Conservation (phyloP, 148 eudicot genomes). For the Drosera capensis region DNA sequence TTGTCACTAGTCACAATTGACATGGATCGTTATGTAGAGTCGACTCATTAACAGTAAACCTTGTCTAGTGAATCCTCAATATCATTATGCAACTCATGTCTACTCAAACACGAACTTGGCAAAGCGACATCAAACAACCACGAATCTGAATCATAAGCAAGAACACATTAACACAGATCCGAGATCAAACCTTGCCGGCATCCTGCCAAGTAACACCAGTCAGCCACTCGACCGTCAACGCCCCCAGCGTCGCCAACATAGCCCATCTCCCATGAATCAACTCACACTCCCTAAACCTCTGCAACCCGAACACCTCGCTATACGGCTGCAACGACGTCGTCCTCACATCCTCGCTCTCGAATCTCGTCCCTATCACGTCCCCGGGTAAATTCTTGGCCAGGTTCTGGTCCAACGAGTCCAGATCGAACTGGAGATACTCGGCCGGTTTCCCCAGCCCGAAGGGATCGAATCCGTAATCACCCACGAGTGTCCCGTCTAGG, state of each 20-base stretch:
- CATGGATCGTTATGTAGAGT: no score
- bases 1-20: no score
- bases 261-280: constrained; percentile 92
- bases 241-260: constrained; percentile 84
- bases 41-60: no score
- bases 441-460: constrained; percentile 81
- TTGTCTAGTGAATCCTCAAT: no score
- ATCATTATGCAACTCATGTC: no score
- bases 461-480: constrained; percentile 89
- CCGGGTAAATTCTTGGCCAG: constrained; percentile 69
- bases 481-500: constrained; percentile 55
- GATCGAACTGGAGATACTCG: constrained; percentile 73
- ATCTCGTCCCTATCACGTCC: constrained; percentile 52
- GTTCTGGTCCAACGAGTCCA: constrained; percentile 78
- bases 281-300: constrained; percentile 87
- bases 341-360: constrained; percentile 47
- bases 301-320: constrained; percentile 74
- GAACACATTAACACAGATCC: no score
- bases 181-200: constrained; percentile 99
- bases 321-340: constrained; percentile 89
- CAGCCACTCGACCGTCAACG: constrained; percentile 71
- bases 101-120: no score
- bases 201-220: constrained; percentile 98
- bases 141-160: no score
- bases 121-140: no score